phyloP scores from a whole-genome alignment of 495 filamentous ascomycete species.

The Xylaria cubensis region DNA sequence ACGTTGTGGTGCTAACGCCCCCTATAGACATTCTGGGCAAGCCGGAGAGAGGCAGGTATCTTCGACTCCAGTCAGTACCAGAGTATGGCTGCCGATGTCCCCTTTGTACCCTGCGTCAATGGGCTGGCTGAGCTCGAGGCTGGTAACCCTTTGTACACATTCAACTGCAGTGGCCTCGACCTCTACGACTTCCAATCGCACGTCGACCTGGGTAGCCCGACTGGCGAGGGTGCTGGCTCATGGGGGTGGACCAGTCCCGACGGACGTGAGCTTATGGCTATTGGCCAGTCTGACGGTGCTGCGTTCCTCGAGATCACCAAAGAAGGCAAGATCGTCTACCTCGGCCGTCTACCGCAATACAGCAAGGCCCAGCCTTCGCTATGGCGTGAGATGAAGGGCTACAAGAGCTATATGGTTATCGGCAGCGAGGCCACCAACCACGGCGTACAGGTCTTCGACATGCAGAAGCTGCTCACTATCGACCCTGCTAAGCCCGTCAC shows the following conservation, averaged over 20 bases:
- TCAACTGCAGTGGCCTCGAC: slow-evolving; percentile 62
- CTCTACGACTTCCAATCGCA: slow-evolving; percentile 62
- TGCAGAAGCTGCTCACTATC: slow-evolving; percentile 48
- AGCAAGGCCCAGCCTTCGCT: slow-evolving; percentile 40
- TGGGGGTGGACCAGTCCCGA: slow-evolving; percentile 63
- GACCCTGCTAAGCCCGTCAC: slow-evolving; percentile 38
- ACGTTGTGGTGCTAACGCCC: slow-evolving; percentile 25
- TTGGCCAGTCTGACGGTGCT: slow-evolving; percentile 63
- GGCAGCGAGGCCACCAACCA: slow-evolving; percentile 58
- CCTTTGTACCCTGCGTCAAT: slow-evolving; percentile 50
- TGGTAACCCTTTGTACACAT: slow-evolving; percentile 55
- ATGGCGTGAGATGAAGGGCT: slow-evolving; percentile 55
- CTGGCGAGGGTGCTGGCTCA: slow-evolving; percentile 48
- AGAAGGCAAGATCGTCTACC: slow-evolving; percentile 59
- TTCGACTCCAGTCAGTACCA: slow-evolving; percentile 49
- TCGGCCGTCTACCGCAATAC: slow-evolving; percentile 62
- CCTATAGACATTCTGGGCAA: slow-evolving; percentile 43
- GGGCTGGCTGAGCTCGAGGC: slow-evolving; percentile 51
- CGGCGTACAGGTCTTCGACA: slow-evolving; percentile 61
- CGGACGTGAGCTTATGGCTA: slow-evolving; percentile 65
- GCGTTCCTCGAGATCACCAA: slow-evolving; percentile 61
- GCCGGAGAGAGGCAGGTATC: slow-evolving; percentile 43
- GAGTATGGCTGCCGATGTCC: slow-evolving; percentile 35
- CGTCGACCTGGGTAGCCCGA: slow-evolving; percentile 54
- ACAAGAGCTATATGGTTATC: slow-evolving; percentile 55